Base-by-base conservation (phyloP, 129 eudicot genomes). In the Smallanthus sonchifolius region DNA sequence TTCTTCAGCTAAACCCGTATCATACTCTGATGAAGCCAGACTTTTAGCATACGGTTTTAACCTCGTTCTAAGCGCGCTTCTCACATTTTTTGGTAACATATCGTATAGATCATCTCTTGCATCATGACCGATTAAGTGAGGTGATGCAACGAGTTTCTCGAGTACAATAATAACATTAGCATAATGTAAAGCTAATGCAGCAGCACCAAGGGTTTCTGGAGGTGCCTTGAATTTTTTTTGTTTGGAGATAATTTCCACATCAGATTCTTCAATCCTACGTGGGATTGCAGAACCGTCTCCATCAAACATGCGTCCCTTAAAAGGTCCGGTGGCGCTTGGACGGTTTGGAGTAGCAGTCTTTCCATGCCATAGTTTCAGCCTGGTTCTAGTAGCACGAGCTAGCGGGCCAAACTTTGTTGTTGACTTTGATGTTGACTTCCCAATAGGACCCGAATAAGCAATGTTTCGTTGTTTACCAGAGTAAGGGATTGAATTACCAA, bases 61-160 rank as follows among this genome's bases (percentile, higher is more conserved):
- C 65, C 73, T 77, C 34, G 43, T 78, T 75, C 97, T 82, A 32
- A 91, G 88, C 34, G 86, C 70, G 19, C 45, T 75, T 28, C 86
- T 74, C 32, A 91, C 78, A 42, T 84, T 79, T 49, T 83, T 70
- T 0, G 97, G 97, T 30, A 91, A 59, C 97, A 91, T 91, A 36
- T 66, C 83, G 81, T 91, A 91, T 37, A 91, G 38, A 79, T 91
- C 96, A 15, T 84, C 88, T 69, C 97, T 84, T 4, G 92, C 97
- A 75, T 91, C 97, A n/a, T 78, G 82, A 36, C 97, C 96, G 52
- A 91, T 88, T 81, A 88, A 79, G 39, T 91, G 97, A 28, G 97
- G 97, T 10, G 97, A 84, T 2, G 87, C 85, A 48, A 75, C 92
- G 34, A 91, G 80, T 79, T 86, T 88, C 79, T 91, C 96, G 6